Evolutionary conservation across 768 basidiomycete species (phyloP).

Genomic region (Boletus bicolor): DNA sequence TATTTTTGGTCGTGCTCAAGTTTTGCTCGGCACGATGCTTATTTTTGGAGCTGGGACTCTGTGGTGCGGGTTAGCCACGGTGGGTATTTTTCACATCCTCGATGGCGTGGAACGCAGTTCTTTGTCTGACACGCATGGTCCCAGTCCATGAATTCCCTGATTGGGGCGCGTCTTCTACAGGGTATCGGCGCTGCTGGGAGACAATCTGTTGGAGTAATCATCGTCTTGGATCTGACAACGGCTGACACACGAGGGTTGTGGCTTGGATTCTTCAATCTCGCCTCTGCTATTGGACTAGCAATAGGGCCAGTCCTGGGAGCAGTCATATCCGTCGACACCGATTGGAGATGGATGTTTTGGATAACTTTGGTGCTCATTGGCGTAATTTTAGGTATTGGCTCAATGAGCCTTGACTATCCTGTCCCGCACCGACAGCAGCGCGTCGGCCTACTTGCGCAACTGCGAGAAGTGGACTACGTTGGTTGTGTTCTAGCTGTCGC

Average conservation of each 20-base stretch:
- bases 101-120: background rate
- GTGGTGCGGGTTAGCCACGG: slow-evolving; percentile 33
- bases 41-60: slow-evolving; percentile 34
- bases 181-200: slow-evolving; percentile 38
- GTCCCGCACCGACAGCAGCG: slow-evolving; percentile 33
- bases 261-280: slow-evolving; percentile 35
- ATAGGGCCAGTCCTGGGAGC: slow-evolving; percentile 48
- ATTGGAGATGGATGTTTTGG: slow-evolving; percentile 49
- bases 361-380: slow-evolving; percentile 36
- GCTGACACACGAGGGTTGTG: slow-evolving; percentile 35
- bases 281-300: slow-evolving; percentile 42
- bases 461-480: slow-evolving; percentile 34
- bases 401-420: slow-evolving; percentile 30
- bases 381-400: slow-evolving; percentile 27
- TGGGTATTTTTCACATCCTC: slow-evolving; percentile 10
- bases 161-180: slow-evolving; percentile 33
- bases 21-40: slow-evolving; percentile 35
- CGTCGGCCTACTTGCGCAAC: slow-evolving; percentile 31
- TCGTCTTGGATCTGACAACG: slow-evolving; percentile 36
- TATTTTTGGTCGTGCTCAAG: slow-evolving; percentile 34
- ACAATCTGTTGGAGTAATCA: slow-evolving; percentile 36
- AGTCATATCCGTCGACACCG: slow-evolving; percentile 39
- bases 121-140: slow-evolving; percentile 8
- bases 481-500: slow-evolving; percentile 30
- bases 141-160: slow-evolving; percentile 36